Evolutionary conservation across 495 filamentous ascomycete genomes (phyloP).

Genomic region (Tuber calosporum): DNA sequence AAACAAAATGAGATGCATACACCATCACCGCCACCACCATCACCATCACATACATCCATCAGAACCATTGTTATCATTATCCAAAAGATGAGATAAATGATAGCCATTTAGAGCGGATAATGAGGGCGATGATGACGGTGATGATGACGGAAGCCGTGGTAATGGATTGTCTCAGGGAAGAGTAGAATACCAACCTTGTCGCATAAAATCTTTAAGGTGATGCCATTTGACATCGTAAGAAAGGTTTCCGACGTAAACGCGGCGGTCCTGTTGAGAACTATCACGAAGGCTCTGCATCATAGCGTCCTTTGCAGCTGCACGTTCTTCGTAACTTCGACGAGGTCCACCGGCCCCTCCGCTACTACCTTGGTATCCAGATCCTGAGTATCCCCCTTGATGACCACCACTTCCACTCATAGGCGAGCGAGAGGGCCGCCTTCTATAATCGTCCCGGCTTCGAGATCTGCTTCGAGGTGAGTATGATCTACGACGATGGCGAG

Average conservation of each 20-base stretch:
- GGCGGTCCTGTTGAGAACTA: conserved; percentile 93
- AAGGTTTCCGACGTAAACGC: conserved; percentile 98
- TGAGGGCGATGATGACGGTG: conserved; percentile 1
- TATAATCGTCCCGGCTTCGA: conserved; percentile 81
- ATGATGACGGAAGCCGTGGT: background rate
- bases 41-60: background rate
- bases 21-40: background rate
- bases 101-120: background rate
- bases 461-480: conserved; percentile 92
- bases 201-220: conserved; percentile 99
- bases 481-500: conserved; percentile 69
- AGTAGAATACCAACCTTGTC: conserved; percentile 70
- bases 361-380: conserved; percentile 55
- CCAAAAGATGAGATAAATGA: background rate
- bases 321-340: conserved; percentile 72
- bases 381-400: conserved; percentile 55
- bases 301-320: conserved; percentile 75
- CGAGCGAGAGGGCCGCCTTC: conserved; percentile 70
- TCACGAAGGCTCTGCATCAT: conserved; percentile 93
- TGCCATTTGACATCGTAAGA: conserved; percentile 99
- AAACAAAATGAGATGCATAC: conserved; percentile 11
- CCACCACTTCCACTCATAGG: conserved; percentile 72
- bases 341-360: conserved; percentile 57
- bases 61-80: background rate
- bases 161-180: conserved; percentile 4